A percentile compares a stretch with the other conserved stretches of the same genome.
phyloP scores from a whole-genome alignment of 1,284 basidiomycete genomes.

The Erythrobasidium hasegawianum region DNA sequence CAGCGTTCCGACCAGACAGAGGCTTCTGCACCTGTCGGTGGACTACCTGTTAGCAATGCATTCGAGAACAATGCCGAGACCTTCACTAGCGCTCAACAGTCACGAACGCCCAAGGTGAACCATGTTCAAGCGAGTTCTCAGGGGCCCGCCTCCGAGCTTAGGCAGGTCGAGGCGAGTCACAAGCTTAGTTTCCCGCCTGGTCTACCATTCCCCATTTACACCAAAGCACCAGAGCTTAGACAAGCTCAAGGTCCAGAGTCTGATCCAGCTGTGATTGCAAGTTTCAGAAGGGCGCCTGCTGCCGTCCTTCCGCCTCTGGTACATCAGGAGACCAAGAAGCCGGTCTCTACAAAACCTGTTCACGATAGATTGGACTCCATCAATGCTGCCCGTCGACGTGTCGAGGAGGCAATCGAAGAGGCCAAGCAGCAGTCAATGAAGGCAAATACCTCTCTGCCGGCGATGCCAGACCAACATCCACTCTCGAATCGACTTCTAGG shows the following conservation, averaged over 20 bases:
- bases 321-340: not conserved
- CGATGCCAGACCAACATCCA: not conserved
- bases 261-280: not conserved
- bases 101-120: too few relatives aligned
- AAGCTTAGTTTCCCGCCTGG: not conserved
- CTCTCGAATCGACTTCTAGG: not conserved
- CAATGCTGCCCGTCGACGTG: not conserved
- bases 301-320: not conserved
- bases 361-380: not conserved
- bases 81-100: too few relatives aligned
- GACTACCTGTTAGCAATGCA: too few relatives aligned
- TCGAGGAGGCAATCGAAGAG: not conserved
- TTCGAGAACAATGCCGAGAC: too few relatives aligned
- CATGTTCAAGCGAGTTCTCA: too few relatives aligned
- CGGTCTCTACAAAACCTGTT: not conserved
- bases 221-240: not conserved
- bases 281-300: not conserved
- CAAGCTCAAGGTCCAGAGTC: not conserved
- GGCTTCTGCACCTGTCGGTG: too few relatives aligned
- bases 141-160: too few relatives aligned
- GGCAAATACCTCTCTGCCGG: not conserved
- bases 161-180: too few relatives aligned
- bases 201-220: slow-evolving; percentile 1
- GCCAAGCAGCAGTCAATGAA: not conserved
- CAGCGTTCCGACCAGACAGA: too few relatives aligned